A percentile compares a stretch with the other conserved stretches of the same genome.
These are phyloP conservation scores for Populus trichocarpa DNA, from an alignment of 441 rosid genomes.

Conservation along the genomic window DNA sequence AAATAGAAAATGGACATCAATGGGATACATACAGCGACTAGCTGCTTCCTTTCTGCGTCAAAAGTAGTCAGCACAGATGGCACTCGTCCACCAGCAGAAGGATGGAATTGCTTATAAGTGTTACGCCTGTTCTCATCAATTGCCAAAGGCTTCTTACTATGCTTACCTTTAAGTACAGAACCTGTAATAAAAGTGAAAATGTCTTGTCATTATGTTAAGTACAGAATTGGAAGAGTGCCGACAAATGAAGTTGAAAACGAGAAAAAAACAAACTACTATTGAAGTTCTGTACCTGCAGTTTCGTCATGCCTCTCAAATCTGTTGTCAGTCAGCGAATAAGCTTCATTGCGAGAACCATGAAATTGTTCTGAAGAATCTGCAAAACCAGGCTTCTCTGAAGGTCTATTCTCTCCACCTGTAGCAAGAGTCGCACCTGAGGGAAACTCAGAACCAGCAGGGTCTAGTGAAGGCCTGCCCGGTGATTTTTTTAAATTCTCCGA, in stretches of 20 bases:
- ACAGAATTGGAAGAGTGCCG: not conserved
- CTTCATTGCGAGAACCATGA: constrained; percentile 33
- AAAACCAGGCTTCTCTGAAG: constrained; percentile 32
- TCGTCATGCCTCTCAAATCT: constrained; percentile 47
- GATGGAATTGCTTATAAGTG: constrained; percentile 56
- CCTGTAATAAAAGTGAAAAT: constrained; percentile 34
- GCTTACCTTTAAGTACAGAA: constrained; percentile 45
- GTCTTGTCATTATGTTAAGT: constrained; percentile 7
- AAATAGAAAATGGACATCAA: constrained; percentile 7
- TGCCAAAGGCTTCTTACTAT: constrained; percentile 48
- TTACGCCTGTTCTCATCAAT: constrained; percentile 74
- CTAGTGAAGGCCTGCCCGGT: constrained; percentile 38
- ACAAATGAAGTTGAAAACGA: constrained; percentile 4
- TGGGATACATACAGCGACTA: constrained; percentile 67
- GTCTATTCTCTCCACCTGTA: constrained; percentile 30
- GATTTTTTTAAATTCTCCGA: constrained; percentile 41
- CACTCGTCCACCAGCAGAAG: constrained; percentile 38
- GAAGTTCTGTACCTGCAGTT: constrained; percentile 32
- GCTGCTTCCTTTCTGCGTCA: constrained; percentile 83
- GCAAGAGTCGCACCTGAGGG: constrained; percentile 52
- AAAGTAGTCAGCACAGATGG: constrained; percentile 85
- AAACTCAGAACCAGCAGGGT: constrained; percentile 46
- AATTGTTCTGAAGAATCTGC: constrained; percentile 33
- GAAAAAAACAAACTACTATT: not conserved
- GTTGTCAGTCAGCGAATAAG: constrained; percentile 28